Conservation (phyloP, 2,329 filamentous ascomycete genomes). For the Neonectria neomacrospora region DNA sequence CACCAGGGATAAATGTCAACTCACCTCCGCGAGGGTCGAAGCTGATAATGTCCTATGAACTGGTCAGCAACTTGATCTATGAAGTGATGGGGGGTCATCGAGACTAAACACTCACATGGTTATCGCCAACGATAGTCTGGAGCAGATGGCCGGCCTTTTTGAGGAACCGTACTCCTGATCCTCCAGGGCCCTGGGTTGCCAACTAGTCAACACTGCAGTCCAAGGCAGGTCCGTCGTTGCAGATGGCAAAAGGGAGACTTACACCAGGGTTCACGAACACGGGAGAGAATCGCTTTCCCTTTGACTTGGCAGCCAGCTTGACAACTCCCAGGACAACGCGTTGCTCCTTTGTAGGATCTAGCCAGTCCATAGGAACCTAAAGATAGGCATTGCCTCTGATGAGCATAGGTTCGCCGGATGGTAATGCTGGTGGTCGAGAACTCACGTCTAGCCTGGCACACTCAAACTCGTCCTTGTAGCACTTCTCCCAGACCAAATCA, state of each 20-base stretch:
- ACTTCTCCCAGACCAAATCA: conserved; percentile 47
- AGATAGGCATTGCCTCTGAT: not conserved
- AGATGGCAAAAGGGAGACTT: conserved; percentile 10
- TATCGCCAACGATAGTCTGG: conserved; percentile 59
- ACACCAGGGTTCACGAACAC: conserved; percentile 52
- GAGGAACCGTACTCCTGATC: conserved; percentile 55
- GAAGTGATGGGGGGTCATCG: no score
- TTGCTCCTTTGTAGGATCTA: conserved; percentile 41
- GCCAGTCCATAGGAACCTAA: conserved; percentile 52
- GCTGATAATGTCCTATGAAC: conserved; percentile 58
- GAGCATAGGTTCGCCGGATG: not conserved
- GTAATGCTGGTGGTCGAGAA: not conserved
- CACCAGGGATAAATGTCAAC: conserved; percentile 13
- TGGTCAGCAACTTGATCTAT: not conserved
- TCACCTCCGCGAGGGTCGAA: conserved; percentile 62
- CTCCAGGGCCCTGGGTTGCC: conserved; percentile 57
- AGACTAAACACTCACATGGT: conserved; percentile 52
- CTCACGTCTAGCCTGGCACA: conserved; percentile 50
- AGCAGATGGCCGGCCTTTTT: conserved; percentile 46
- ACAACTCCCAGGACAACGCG: conserved; percentile 49
- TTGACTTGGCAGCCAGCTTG: conserved; percentile 47
- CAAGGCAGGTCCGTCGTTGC: no score
- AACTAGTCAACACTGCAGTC: conserved; percentile 1
- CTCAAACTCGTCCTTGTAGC: conserved; percentile 46
- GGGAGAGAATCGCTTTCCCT: conserved; percentile 41